Conservation (phyloP, 768 basidiomycete species). For the Jaapia argillacea region DNA sequence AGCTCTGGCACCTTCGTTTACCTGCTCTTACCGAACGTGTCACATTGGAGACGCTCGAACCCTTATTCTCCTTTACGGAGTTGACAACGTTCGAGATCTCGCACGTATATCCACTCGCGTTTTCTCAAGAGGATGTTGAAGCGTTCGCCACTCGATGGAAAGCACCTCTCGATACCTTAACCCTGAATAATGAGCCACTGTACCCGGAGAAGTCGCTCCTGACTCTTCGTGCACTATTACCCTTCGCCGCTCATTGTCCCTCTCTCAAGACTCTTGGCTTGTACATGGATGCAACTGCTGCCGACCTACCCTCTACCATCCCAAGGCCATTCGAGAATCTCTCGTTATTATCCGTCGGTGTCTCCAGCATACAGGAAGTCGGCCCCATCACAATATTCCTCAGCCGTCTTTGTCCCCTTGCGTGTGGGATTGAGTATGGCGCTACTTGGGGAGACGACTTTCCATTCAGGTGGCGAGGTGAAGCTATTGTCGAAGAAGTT, state of each 20-base stretch:
- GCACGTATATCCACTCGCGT: slow-evolving; percentile 15
- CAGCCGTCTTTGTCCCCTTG: slow-evolving; percentile 36
- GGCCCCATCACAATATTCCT: slow-evolving; percentile 41
- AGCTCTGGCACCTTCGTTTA: slow-evolving; percentile 3
- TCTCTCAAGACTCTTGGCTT: slow-evolving; percentile 25
- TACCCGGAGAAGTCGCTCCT: slow-evolving; percentile 13
- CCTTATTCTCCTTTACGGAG: slow-evolving; percentile 21
- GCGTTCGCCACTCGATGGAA: slow-evolving; percentile 19
- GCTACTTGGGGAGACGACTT: slow-evolving; percentile 33
- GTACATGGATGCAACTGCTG: slow-evolving; percentile 23
- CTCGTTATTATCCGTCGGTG: slow-evolving; percentile 34
- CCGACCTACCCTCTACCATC: slow-evolving; percentile 9
- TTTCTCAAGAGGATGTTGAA: slow-evolving; percentile 18
- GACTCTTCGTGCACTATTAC: slow-evolving; percentile 28
- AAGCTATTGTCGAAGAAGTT: not conserved
- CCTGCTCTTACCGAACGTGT: slow-evolving; percentile 18
- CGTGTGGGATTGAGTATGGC: slow-evolving; percentile 32
- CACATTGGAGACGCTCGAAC: slow-evolving; percentile 24
- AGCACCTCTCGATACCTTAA: slow-evolving; percentile 12
- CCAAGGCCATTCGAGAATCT: slow-evolving; percentile 13
- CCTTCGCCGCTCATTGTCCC: slow-evolving; percentile 30
- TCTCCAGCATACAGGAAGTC: slow-evolving; percentile 34
- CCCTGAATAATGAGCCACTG: slow-evolving; percentile 16
- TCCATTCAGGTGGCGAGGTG: not conserved
- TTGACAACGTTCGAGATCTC: slow-evolving; percentile 23